phyloP scores from a whole-genome alignment of 1,139 yeast species.

The Lodderomyces theae region DNA sequence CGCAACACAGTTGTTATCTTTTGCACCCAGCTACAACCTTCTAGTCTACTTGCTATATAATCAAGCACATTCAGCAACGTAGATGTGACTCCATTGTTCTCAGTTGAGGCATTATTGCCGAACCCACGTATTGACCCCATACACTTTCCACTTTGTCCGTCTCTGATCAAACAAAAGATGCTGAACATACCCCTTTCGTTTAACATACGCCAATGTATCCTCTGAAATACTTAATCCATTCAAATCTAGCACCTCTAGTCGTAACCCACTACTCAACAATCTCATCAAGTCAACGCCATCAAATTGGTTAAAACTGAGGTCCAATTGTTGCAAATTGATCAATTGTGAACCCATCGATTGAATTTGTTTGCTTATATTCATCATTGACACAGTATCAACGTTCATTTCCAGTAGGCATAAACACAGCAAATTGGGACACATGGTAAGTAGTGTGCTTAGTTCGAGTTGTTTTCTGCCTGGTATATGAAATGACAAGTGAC shows the following conservation, averaged over 20 bases:
- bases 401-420: slow-evolving; percentile 37
- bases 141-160: slow-evolving; percentile 33
- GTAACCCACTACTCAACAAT: slow-evolving; percentile 19
- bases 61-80: no score
- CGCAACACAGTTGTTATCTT: no score
- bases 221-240: slow-evolving; percentile 37
- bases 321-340: slow-evolving; percentile 24
- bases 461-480: slow-evolving; percentile 18
- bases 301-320: slow-evolving; percentile 38
- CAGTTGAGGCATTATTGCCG: not conserved
- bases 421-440: slow-evolving; percentile 23
- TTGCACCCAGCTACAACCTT: no score
- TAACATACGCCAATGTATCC: slow-evolving; percentile 27
- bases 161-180: slow-evolving; percentile 26
- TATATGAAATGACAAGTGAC: slow-evolving; percentile 23
- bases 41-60: not conserved
- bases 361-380: slow-evolving; percentile 20
- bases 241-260: slow-evolving; percentile 24
- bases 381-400: slow-evolving; percentile 37
- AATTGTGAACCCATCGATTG: not conserved
- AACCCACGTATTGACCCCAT: slow-evolving; percentile 30
- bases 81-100: no score
- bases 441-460: slow-evolving; percentile 22
- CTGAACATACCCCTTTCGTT: slow-evolving; percentile 20
- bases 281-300: slow-evolving; percentile 43